These are phyloP conservation scores for Aspergillus glaucus DNA, from an alignment of 2,329 filamentous ascomycete species.

Conservation along the genomic window DNA sequence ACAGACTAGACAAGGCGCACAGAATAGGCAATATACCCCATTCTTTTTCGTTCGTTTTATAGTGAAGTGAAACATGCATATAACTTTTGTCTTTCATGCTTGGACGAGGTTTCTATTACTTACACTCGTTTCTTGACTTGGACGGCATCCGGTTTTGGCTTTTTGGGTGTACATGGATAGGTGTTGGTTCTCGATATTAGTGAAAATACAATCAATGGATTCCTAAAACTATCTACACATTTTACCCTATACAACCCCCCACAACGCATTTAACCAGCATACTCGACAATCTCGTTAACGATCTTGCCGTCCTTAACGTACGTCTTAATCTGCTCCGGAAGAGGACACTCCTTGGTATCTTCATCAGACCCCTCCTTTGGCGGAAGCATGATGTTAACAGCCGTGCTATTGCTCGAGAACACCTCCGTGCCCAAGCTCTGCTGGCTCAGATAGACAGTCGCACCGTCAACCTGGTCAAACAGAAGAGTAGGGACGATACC, in stretches of 20 bases:
- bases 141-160: too few species aligned
- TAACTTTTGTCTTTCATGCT: not conserved
- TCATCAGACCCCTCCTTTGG: constrained; percentile 60
- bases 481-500: constrained; percentile 80
- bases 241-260: too few species aligned
- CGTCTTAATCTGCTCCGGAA: constrained; percentile 86
- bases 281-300: constrained; percentile 90
- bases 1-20: not conserved
- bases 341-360: constrained; percentile 78
- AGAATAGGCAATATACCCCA: constrained; percentile 3
- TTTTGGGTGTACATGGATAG: too few species aligned
- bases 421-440: constrained; percentile 73
- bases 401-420: constrained; percentile 80
- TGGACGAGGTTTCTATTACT: too few species aligned
- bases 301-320: constrained; percentile 70
- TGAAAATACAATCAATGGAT: not conserved
- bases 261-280: constrained; percentile 61
- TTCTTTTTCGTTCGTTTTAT: not conserved
- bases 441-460: constrained; percentile 76
- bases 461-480: constrained; percentile 88
- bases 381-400: constrained; percentile 79
- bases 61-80: not conserved
- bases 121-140: too few species aligned
- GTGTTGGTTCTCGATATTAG: too few species aligned
- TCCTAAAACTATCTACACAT: too few species aligned